Percentiles rank a stretch among this genome's conserved stretches.
Evolutionary conservation across 192 early-diverging fungal genomes (phyloP).

Genomic region (Podila horticola): DNA sequence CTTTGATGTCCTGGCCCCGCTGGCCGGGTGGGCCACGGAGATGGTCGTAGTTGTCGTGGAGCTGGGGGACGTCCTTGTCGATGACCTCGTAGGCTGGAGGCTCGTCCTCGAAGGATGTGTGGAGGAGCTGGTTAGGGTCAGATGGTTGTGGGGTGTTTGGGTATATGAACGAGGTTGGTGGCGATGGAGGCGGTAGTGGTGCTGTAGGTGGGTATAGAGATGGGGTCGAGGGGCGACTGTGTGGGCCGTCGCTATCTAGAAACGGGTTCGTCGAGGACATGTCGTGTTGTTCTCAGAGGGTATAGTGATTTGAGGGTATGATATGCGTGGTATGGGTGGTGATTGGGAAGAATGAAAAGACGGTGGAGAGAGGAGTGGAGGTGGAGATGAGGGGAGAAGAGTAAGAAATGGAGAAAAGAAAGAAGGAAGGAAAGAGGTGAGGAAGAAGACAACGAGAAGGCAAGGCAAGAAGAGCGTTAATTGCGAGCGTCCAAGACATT

Average conservation of each 20-base stretch:
- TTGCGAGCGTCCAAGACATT: background rate
- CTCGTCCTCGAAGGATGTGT: conserved; percentile 15
- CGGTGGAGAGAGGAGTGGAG: background rate
- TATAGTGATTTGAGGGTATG: background rate
- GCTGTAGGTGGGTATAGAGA: background rate
- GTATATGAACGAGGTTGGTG: too few relatives aligned
- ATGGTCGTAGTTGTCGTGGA: conserved; percentile 44
- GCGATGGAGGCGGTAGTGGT: background rate
- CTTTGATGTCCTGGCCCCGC: conserved; percentile 24
- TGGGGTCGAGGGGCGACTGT: background rate
- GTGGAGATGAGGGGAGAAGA: background rate
- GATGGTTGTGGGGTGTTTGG: background rate
- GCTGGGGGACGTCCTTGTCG: conserved; percentile 26
- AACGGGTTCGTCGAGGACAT: background rate
- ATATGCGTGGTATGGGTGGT: background rate
- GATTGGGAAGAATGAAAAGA: background rate
- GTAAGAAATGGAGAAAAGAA: background rate
- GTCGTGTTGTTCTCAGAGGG: background rate
- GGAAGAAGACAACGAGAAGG: background rate
- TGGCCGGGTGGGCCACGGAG: conserved; percentile 24
- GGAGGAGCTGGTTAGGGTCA: background rate
- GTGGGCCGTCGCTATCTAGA: background rate
- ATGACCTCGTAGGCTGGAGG: conserved; percentile 41
- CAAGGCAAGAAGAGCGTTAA: background rate
- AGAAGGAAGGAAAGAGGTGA: background rate